Evolutionary conservation across 148 eudicot genomes (phyloP), one percentile per base, ranked within the genome.

Genomic region (Camellia sinensis): DNA sequence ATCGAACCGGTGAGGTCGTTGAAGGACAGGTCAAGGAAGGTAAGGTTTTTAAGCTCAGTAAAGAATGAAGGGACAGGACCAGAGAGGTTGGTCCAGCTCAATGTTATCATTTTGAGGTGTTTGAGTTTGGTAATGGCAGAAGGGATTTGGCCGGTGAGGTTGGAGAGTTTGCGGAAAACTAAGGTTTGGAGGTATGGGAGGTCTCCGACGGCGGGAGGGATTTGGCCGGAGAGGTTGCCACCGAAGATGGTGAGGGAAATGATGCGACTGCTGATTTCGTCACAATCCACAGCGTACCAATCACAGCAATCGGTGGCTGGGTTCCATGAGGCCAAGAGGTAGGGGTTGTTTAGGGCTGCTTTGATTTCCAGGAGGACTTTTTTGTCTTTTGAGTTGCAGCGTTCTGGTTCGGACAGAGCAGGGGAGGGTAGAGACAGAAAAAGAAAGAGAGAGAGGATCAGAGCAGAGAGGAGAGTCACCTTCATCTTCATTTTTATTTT

Each of bases 61-160:
- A 89, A 48, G 82, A 85, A 88, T 1, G 75, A 11, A 29, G 96
- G 96, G 63, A 92, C 81, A 6, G 87, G 72, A 29, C 92, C 93
- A 45, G 84, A 48, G 21, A 88, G 82, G 43, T 74, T 74, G 81
- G 82, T 80, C 77, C 67, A 83, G 79, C 82, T 78, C 22, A 89
- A 87, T 5, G 40, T 1, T 18, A 89, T 50, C 2, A 0, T 3
- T 3, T 37, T 53, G 43, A 91, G 89, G 67, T 68, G n/a, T 0
- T 78, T 45, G 67, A 91, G 89, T 12, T 86, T 83, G 5, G 85
- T 52, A 1, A 91, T 80, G 17, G 87, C 71, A 0, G 54, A 14
- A 0, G 88, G 92, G 79, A 91, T 91, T 1, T 78, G 41, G 29
- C 94, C 92, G 29, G 85, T 83, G 54, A 89, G 86, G 78, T 91